Conservation (phyloP, 2,329 filamentous ascomycete genomes). For the Madurella mycetomatis region DNA sequence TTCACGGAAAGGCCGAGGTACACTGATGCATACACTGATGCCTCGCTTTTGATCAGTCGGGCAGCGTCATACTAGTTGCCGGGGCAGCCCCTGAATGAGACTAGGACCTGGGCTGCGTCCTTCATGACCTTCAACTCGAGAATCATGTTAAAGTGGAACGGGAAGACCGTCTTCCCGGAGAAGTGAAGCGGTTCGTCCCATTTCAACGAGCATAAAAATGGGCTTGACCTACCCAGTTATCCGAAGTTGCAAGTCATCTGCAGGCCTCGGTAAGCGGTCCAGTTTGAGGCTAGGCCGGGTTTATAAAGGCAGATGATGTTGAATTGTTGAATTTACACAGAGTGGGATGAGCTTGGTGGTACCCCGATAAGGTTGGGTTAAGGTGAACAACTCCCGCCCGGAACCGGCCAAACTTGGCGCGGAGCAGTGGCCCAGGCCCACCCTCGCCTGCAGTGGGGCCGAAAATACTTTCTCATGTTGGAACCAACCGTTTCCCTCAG, state of each 20-base stretch:
- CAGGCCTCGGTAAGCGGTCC: too few relatives aligned
- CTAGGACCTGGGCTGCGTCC: slow-evolving; percentile 66
- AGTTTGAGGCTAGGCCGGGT: too few relatives aligned
- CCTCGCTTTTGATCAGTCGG: too few relatives aligned
- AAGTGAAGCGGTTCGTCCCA: slow-evolving; percentile 59
- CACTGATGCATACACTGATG: too few relatives aligned
- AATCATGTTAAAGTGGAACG: slow-evolving; percentile 68
- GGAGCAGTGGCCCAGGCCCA: slow-evolving; percentile 1
- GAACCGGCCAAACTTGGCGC: slow-evolving; percentile 19
- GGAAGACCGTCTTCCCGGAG: slow-evolving; percentile 89
- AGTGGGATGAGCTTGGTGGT: too few relatives aligned
- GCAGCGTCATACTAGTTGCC: too few relatives aligned
- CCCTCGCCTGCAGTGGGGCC: slow-evolving; percentile 3
- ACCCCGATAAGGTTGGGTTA: too few relatives aligned
- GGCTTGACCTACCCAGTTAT: slow-evolving; percentile 46
- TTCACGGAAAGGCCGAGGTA: too few relatives aligned
- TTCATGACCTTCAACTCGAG: slow-evolving; percentile 67
- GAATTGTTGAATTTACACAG: too few relatives aligned
- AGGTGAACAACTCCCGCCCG: not conserved
- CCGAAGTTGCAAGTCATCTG: slow-evolving; percentile 34
- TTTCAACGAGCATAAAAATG: slow-evolving; percentile 34
- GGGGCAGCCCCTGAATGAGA: slow-evolving; percentile 33
- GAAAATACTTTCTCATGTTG: not conserved
- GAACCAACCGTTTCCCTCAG: too few relatives aligned
- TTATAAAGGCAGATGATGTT: too few relatives aligned